These are phyloP conservation scores for Cladobotryum mycophilum DNA, from an alignment of 2,329 filamentous ascomycete species.

Conservation along the genomic window DNA sequence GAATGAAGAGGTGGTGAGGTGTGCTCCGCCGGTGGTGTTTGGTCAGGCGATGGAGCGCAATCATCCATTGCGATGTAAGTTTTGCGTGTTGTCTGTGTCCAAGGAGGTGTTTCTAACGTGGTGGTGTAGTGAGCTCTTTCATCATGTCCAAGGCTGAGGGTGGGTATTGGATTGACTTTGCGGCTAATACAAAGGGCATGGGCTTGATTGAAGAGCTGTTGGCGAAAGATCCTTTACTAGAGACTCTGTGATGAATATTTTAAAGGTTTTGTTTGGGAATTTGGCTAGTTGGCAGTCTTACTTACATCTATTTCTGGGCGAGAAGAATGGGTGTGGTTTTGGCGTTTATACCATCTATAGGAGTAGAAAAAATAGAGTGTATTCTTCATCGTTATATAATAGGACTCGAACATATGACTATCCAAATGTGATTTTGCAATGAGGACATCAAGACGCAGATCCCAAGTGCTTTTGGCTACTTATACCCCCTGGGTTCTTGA, in stretches of 20 bases:
- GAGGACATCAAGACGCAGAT: too few species aligned
- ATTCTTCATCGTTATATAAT: too few species aligned
- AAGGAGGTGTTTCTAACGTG: neutral
- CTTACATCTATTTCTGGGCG: too few species aligned
- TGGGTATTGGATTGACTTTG: constrained; percentile 17
- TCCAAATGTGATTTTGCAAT: too few species aligned
- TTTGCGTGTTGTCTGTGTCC: neutral
- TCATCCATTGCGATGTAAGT: constrained; percentile 11
- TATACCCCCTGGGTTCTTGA: too few species aligned
- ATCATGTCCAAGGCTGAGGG: constrained; percentile 17
- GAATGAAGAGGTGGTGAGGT: neutral
- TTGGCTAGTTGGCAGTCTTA: too few species aligned
- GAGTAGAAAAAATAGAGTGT: too few species aligned
- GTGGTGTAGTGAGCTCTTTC: constrained; percentile 1
- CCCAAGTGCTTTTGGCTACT: too few species aligned
- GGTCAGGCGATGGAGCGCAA: constrained; percentile 12
- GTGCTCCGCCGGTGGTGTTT: constrained; percentile 10
- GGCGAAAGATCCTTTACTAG: constrained; percentile 11
- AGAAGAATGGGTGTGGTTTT: too few species aligned
- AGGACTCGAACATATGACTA: too few species aligned
- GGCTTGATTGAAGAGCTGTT: constrained; percentile 11
- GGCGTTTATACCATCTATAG: too few species aligned
- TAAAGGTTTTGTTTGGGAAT: too few species aligned
- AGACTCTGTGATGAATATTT: constrained; percentile 8
- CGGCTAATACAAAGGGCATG: constrained; percentile 10